Conservation (phyloP, 306 rosid species). For the Rosa persica region DNA sequence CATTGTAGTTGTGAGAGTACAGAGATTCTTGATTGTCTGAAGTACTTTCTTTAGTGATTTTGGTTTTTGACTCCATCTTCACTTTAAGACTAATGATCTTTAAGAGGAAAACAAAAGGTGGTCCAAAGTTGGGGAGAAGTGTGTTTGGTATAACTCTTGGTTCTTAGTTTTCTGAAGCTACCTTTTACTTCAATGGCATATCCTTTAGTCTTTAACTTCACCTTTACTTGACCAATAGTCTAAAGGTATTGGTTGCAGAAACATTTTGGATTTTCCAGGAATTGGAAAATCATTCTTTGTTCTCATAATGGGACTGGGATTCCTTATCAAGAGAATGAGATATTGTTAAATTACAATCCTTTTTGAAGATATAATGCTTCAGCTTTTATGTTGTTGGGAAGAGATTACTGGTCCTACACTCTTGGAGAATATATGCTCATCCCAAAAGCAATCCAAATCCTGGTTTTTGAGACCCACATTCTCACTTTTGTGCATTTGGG, state of each 20-base stretch:
- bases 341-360: neutral
- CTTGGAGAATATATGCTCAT: conserved; percentile 45
- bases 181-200: neutral
- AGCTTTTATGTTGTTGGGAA: conserved; percentile 21
- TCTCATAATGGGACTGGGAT: neutral
- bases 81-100: neutral
- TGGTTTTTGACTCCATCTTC: neutral
- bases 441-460: conserved; percentile 33
- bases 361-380: conserved; percentile 8
- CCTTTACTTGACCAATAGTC: conserved; percentile 9
- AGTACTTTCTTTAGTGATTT: neutral
- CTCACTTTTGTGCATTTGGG: conserved; percentile 5
- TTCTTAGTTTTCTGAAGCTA: conserved; percentile 1
- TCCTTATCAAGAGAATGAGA: conserved; percentile 1
- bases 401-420: conserved; percentile 20
- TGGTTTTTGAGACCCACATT: conserved; percentile 24
- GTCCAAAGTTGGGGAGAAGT: neutral
- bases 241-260: neutral
- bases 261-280: conserved; percentile 38
- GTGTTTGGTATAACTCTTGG: neutral
- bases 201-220: conserved; percentile 12
- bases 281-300: neutral
- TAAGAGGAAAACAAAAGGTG: neutral
- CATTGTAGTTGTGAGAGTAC: neutral
- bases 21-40: conserved; percentile 4